Conservation (phyloP, 139 green algal genomes). For the Volvox africanus region DNA sequence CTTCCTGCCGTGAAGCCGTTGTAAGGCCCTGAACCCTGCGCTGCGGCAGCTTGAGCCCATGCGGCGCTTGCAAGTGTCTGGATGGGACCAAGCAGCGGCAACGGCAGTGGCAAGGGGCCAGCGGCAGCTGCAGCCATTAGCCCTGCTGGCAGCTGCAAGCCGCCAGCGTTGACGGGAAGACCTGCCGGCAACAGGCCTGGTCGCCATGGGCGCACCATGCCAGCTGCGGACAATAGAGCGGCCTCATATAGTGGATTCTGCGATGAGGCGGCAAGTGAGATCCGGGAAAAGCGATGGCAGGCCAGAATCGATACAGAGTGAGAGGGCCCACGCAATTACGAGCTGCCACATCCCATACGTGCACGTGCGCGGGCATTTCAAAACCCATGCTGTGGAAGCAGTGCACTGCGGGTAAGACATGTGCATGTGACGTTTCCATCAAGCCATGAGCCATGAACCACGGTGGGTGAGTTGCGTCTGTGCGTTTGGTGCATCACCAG, state of each 20-base stretch:
- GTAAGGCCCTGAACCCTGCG: background rate
- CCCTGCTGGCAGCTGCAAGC: slow-evolving; percentile 19
- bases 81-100: slow-evolving; percentile 6
- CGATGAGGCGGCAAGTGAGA: background rate
- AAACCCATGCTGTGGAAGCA: too few species aligned
- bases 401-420: too few species aligned
- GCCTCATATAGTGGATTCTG: slow-evolving; percentile 17
- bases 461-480: too few species aligned
- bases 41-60: slow-evolving; percentile 6
- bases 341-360: too few species aligned
- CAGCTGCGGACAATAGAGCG: background rate
- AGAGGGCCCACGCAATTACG: too few species aligned
- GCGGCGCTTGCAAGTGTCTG: slow-evolving; percentile 17
- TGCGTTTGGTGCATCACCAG: too few species aligned
- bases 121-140: background rate
- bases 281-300: too few species aligned
- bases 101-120: background rate
- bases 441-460: too few species aligned
- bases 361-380: too few species aligned
- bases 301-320: too few species aligned
- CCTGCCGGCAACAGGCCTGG: background rate
- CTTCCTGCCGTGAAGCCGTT: background rate
- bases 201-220: background rate
- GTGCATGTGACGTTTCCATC: too few species aligned
- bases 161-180: background rate